A percentile compares a stretch with the other conserved stretches of the same genome.
Evolutionary conservation across 305 asterid genomes (phyloP).

Genomic region (Coffea humblotiana): DNA sequence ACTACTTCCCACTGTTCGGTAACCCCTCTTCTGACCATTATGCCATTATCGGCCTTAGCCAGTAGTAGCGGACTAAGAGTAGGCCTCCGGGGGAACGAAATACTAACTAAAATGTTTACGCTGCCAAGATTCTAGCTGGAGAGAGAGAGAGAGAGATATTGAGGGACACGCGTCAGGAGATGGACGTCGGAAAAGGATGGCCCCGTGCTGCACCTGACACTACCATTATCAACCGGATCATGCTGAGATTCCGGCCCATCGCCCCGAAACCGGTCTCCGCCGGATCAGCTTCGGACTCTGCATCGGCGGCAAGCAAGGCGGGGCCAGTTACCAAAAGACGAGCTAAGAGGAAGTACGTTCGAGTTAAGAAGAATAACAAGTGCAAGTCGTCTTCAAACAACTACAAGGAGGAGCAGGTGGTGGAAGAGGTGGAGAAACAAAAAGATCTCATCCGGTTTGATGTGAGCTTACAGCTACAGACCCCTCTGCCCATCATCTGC

Average conservation of each 20-base stretch:
- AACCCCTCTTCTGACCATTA: not conserved
- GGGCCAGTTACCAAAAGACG: constrained; percentile 13
- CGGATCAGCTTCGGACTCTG: constrained; percentile 20
- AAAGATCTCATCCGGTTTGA: constrained; percentile 14
- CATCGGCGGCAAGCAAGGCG: not conserved
- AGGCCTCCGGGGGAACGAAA: constrained; percentile 6
- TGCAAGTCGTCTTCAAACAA: not conserved
- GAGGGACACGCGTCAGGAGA: not conserved
- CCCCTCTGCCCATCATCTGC: not conserved
- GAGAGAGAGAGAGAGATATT: not conserved
- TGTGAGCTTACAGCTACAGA: constrained; percentile 4
- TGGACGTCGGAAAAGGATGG: constrained; percentile 27
- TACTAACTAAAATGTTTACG: too few relatives aligned
- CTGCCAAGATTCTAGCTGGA: not conserved
- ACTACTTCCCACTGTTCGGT: not conserved
- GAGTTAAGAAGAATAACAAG: constrained; percentile 33
- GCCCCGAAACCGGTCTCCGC: constrained; percentile 47
- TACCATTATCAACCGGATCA: constrained; percentile 34
- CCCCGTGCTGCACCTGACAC: constrained; percentile 13
- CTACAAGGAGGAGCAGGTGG: too few relatives aligned
- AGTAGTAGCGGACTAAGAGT: not conserved
- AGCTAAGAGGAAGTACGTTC: constrained; percentile 47
- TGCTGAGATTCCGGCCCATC: constrained; percentile 48
- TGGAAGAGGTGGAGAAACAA: constrained; percentile 10
- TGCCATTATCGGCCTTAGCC: constrained; percentile 21